Base-by-base conservation (phyloP, 2,329 filamentous ascomycete genomes). In the Neopestalotiopsis sp. region DNA sequence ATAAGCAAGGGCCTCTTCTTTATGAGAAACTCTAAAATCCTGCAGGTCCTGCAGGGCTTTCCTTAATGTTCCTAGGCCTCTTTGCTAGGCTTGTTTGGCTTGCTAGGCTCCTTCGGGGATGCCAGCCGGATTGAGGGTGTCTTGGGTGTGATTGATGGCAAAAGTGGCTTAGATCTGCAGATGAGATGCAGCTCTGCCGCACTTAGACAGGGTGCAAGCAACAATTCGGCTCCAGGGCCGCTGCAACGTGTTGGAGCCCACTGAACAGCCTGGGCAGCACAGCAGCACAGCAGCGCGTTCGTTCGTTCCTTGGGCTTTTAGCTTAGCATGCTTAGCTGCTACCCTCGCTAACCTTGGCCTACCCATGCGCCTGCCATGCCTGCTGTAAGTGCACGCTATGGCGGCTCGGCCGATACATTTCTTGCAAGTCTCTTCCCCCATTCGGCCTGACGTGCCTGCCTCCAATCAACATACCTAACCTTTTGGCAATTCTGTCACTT, bases 71-170 rank as follows among this genome's bases (percentile, higher is more conserved):
- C 34, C 34, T 38, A 38, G 34, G 34, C 34, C 10, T 38, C 10
- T 38, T 10, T 38, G 34, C 34, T 38, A 38, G 34, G n/a, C 58
- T 20, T 61, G 30, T 20, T 38, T 6, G 34, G 13, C 30, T 24
- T 38, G 14, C 61, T 63, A 63, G 38, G 61, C 61, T 38, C 32
- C 13, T 63, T 63, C n/a, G 20, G 12, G 80, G 80, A 17, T 58
- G 64, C 32, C 65, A 53, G 64, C 59, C 64, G 14, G 63, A 34
- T 59, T 62, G 59, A 30, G 59, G 59, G 34, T 38, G 34, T 38
- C 34, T 38, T 38, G 34, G n/a, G 45, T 53, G n/a, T 63, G 40
- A 53, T 62, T 63, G 40, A 61, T 40, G 42, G 34, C 61, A 14
- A 63, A 63, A 63, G 61, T 6, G 38, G 61, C 34, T 42, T 38